A percentile compares a stretch with the other conserved stretches of the same genome.
Conservation (phyloP, 768 basidiomycete genomes). For the Exidia glandulosa region DNA sequence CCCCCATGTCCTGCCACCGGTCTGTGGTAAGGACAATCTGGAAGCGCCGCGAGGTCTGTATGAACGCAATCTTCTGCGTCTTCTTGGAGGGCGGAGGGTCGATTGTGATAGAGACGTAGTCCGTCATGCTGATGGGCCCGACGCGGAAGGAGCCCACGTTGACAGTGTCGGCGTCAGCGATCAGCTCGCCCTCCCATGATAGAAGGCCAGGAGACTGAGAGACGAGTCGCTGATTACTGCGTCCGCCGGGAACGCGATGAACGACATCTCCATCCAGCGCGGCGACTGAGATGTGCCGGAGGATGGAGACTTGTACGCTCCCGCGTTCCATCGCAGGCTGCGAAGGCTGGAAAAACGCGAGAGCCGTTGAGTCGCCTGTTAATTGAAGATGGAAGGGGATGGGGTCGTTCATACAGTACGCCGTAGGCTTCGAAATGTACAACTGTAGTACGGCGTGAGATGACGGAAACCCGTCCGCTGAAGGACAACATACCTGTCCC, state of each 20-base stretch:
- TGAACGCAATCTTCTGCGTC: background rate
- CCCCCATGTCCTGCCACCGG: background rate
- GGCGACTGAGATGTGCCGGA: background rate
- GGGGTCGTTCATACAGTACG: background rate
- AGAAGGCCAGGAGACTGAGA: background rate
- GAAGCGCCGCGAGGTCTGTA: background rate
- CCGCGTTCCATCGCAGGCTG: background rate
- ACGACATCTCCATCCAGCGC: background rate
- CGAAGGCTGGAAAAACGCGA: background rate
- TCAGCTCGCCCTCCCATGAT: background rate
- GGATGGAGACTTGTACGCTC: background rate
- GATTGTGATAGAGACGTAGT: background rate
- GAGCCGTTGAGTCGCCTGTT: background rate
- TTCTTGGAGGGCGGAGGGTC: background rate
- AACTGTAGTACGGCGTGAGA: background rate
- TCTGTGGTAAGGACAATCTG: background rate
- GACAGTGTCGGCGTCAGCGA: background rate
- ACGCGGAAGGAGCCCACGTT: background rate
- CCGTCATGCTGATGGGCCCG: background rate
- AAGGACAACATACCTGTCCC: background rate
- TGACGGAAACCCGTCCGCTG: background rate
- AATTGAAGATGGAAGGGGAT: background rate
- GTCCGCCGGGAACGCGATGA: background rate
- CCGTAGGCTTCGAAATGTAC: background rate
- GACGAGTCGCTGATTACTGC: background rate